A percentile compares a stretch with the other conserved stretches of the same genome.
These are phyloP conservation scores for Monosporascus sp. DNA, from an alignment of 2,329 filamentous ascomycete genomes.

Conservation along the genomic window DNA sequence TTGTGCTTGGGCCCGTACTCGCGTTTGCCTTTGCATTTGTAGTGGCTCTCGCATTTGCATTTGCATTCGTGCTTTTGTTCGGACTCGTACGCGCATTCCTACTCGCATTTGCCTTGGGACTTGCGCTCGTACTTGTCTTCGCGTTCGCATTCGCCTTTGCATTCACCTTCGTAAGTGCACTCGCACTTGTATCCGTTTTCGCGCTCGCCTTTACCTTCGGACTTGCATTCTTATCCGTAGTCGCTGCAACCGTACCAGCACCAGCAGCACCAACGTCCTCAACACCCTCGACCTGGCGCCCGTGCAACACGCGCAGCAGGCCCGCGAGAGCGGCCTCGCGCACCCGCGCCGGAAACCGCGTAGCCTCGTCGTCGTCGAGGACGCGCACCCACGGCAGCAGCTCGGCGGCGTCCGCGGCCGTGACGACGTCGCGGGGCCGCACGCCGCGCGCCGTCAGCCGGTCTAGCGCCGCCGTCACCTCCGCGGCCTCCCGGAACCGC, in stretches of 20 bases:
- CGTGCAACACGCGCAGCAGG: constrained; percentile 62
- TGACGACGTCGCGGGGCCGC: constrained; percentile 42
- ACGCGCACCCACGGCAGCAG: constrained; percentile 59
- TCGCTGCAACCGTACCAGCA: constrained; percentile 7
- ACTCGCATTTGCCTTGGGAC: neutral
- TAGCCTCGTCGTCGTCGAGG: constrained; percentile 63
- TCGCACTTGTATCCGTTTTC: neutral
- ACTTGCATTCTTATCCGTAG: constrained; percentile 9
- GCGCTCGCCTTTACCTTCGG: neutral
- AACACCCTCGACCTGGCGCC: constrained; percentile 32
- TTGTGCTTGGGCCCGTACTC: neutral
- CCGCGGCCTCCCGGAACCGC: constrained; percentile 57
- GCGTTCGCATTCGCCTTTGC: constrained; percentile 6
- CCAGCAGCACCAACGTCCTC: neutral
- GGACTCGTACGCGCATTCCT: too few species aligned
- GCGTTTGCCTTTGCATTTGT: neutral
- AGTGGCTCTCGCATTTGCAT: constrained; percentile 8
- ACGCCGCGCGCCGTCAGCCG: constrained; percentile 42
- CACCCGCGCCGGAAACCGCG: constrained; percentile 40
- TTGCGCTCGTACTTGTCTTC: constrained; percentile 8
- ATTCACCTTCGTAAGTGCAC: neutral
- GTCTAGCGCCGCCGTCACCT: constrained; percentile 46
- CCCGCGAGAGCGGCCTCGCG: constrained; percentile 61
- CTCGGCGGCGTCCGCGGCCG: constrained; percentile 24
- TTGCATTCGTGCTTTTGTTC: constrained; percentile 6